Percentiles rank a stretch among this genome's conserved stretches.
phyloP scores from a whole-genome alignment of 257 asterid species.

The Penstemon eatonii region DNA sequence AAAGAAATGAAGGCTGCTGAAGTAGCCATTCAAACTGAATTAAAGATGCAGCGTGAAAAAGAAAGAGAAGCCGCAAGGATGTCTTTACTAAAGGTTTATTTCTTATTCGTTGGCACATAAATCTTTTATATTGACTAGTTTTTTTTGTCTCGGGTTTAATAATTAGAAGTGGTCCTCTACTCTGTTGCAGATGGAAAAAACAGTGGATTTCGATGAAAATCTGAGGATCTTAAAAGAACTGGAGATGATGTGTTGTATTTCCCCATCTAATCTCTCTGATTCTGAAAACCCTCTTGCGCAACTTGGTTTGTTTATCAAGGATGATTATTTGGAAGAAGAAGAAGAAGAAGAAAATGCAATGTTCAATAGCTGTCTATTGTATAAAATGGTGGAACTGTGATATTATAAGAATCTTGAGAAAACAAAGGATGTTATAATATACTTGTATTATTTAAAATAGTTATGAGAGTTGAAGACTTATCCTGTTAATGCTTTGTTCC shows the following conservation, averaged over 20 bases:
- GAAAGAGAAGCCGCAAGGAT: conserved; percentile 67
- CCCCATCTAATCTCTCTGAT: conserved; percentile 6
- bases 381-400: too few species aligned
- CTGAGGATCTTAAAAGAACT: conserved; percentile 42
- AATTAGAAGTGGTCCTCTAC: too few species aligned
- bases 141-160: background rate
- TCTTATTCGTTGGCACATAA: background rate
- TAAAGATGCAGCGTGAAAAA: conserved; percentile 43
- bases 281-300: conserved; percentile 38
- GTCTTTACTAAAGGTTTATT: conserved; percentile 41
- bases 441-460: too few species aligned
- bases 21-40: conserved; percentile 43
- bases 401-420: too few species aligned
- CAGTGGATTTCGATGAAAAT: conserved; percentile 48
- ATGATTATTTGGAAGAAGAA: conserved; percentile 29
- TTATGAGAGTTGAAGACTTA: too few species aligned
- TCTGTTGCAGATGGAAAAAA: conserved; percentile 46
- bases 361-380: conserved; percentile 18
- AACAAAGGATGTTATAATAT: too few species aligned
- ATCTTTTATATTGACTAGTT: too few species aligned
- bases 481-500: too few species aligned
- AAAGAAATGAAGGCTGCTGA: conserved; percentile 64
- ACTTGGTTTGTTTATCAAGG: conserved; percentile 56
- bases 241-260: conserved; percentile 38
- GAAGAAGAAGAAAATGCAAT: conserved; percentile 36